These are phyloP conservation scores for Umbelopsis isabellina DNA, from an alignment of 192 early-diverging fungal species.

Conservation along the genomic window DNA sequence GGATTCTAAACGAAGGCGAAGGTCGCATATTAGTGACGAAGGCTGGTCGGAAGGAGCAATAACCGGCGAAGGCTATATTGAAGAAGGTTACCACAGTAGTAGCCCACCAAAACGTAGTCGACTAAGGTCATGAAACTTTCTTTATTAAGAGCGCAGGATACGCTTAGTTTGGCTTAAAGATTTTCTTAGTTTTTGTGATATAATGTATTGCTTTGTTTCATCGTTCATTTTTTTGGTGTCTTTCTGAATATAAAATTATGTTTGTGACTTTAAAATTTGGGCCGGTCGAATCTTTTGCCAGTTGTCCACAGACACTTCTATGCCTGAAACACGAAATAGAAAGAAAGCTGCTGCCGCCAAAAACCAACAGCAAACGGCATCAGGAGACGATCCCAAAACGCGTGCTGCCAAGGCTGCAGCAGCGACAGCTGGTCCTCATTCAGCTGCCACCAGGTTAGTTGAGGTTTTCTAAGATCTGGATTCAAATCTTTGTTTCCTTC, in stretches of 20 bases:
- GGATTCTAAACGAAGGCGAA: constrained; percentile 2
- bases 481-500: not conserved
- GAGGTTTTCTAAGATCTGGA: not conserved
- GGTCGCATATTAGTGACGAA: constrained; percentile 13
- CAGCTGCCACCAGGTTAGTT: not conserved
- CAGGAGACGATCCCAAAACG: not conserved
- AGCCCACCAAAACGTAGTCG: constrained; percentile 18
- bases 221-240: not conserved
- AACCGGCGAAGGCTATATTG: not conserved
- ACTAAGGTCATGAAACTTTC: not conserved
- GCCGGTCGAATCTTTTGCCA: not conserved
- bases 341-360: constrained; percentile 2
- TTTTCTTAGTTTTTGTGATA: not conserved
- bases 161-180: not conserved
- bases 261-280: not conserved
- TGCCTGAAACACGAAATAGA: constrained; percentile 10
- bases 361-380: not conserved
- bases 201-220: not conserved
- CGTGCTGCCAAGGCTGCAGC: constrained; percentile 10
- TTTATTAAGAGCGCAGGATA: constrained; percentile 8
- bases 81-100: constrained; percentile 14
- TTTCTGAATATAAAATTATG: not conserved
- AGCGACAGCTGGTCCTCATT: not conserved
- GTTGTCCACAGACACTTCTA: not conserved
- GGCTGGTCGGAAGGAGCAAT: constrained; percentile 13